A percentile compares a stretch with the other conserved stretches of the same genome.
Evolutionary conservation across 208 protist species (phyloP).

Genomic region (Trypanosoma avium): DNA sequence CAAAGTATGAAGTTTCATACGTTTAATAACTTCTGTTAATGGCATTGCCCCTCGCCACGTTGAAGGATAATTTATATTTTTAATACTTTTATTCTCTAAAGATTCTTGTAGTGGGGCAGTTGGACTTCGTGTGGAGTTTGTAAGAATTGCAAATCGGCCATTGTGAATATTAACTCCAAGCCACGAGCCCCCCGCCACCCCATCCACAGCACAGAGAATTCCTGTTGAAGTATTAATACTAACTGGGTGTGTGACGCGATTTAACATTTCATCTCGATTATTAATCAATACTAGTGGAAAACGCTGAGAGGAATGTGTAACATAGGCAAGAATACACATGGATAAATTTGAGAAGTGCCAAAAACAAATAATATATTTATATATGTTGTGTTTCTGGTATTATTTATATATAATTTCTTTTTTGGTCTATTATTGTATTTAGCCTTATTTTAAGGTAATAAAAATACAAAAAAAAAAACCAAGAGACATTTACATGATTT

Average conservation of each 20-base stretch:
- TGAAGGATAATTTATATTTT: neutral
- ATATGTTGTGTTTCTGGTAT: no score
- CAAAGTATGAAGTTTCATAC: slow-evolving; percentile 35
- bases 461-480: no score
- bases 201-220: slow-evolving; percentile 49
- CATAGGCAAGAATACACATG: slow-evolving; percentile 68
- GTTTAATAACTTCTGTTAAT: slow-evolving; percentile 30
- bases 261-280: slow-evolving; percentile 62
- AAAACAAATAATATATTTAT: no score
- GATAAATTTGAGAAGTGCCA: neutral
- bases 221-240: slow-evolving; percentile 30
- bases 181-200: slow-evolving; percentile 63
- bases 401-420: neutral
- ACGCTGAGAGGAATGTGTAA: slow-evolving; percentile 46
- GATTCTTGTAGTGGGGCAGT: slow-evolving; percentile 37
- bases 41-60: slow-evolving; percentile 47
- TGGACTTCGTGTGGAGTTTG: slow-evolving; percentile 48
- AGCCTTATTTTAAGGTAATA: no score
- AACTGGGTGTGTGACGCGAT: slow-evolving; percentile 37
- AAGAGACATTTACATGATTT: no score
- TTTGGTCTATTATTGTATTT: no score
- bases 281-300: slow-evolving; percentile 59
- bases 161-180: slow-evolving; percentile 48
- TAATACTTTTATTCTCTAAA: neutral
- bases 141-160: slow-evolving; percentile 58